These are phyloP conservation scores for Babesia gibsoni DNA, from an alignment of 169 alveolate genomes.

Conservation along the genomic window DNA sequence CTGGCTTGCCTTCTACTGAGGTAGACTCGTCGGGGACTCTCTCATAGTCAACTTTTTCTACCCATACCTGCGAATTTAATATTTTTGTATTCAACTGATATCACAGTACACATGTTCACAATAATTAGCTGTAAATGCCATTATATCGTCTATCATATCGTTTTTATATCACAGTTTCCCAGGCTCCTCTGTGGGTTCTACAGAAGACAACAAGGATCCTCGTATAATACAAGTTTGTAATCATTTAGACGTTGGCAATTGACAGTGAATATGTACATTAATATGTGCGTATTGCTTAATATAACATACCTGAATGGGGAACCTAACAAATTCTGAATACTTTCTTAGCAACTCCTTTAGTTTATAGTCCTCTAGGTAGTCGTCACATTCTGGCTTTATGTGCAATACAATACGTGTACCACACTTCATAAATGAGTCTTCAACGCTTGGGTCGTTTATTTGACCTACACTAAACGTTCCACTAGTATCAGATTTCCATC, in stretches of 20 bases:
- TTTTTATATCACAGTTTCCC: conserved; percentile 21
- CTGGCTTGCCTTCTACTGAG: conserved; percentile 74
- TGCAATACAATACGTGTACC: conserved; percentile 95
- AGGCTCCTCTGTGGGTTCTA: conserved; percentile 50
- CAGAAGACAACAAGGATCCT: conserved; percentile 48
- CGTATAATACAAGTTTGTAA: conserved; percentile 2
- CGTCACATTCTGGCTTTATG: conserved; percentile 96
- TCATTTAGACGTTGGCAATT: conserved; percentile 15
- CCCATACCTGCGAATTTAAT: conserved; percentile 69
- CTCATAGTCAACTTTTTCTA: conserved; percentile 83
- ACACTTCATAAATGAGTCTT: conserved; percentile 87
- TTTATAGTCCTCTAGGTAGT: conserved; percentile 91
- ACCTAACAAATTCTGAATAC: conserved; percentile 93
- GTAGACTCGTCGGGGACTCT: conserved; percentile 82
- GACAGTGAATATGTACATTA: neutral
- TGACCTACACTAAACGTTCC: conserved; percentile 89
- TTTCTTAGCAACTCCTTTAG: conserved; percentile 88
- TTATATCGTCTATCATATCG: conserved; percentile 7
- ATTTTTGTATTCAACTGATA: neutral
- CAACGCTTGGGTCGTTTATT: conserved; percentile 87
- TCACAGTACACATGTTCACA: neutral
- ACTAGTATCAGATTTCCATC: conserved; percentile 95
- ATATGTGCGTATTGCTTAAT: neutral
- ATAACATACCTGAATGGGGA: conserved; percentile 89
- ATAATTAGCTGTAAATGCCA: neutral